Percentiles rank a stretch among this genome's conserved stretches.
Evolutionary conservation across 192 early-diverging fungal species (phyloP).

Genomic region (Spizellomyces punctatus): DNA sequence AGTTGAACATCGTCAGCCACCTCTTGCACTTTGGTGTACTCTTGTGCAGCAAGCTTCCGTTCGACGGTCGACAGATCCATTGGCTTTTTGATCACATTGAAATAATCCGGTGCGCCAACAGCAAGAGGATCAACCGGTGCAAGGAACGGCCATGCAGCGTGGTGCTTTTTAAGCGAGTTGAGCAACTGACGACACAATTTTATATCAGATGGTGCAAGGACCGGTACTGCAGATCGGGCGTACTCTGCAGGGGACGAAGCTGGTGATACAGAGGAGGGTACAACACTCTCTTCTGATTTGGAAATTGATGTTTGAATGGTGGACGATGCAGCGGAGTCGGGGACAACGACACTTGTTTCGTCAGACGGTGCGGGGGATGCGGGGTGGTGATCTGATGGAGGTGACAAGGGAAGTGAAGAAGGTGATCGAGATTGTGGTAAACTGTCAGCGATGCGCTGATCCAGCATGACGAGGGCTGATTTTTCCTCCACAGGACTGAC

Average conservation of each 20-base stretch:
- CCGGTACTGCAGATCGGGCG: neutral
- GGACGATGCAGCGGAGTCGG: neutral
- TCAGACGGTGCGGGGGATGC: constrained; percentile 11
- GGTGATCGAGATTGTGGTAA: constrained; percentile 12
- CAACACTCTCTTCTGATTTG: neutral
- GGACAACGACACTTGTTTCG: neutral
- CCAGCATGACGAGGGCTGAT: neutral
- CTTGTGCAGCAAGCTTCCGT: constrained; percentile 47
- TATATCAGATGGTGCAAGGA: constrained; percentile 22
- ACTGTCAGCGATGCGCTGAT: neutral
- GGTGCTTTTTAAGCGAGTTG: constrained; percentile 27
- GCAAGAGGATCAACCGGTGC: constrained; percentile 41
- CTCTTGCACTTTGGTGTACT: constrained; percentile 53
- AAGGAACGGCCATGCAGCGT: constrained; percentile 36
- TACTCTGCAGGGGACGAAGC: constrained; percentile 5
- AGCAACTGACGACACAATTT: constrained; percentile 30
- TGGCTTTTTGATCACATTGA: constrained; percentile 64
- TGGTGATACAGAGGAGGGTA: neutral
- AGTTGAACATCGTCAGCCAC: constrained; percentile 69
- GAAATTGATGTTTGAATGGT: neutral
- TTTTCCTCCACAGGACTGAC: constrained; percentile 13
- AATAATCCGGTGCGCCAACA: constrained; percentile 67
- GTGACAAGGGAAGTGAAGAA: constrained; percentile 21
- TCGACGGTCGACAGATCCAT: constrained; percentile 80
- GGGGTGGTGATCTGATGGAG: constrained; percentile 22